Evolutionary conservation across 164 flowering plant species (phyloP).

Genomic region (Cinnamomum micranthum): DNA sequence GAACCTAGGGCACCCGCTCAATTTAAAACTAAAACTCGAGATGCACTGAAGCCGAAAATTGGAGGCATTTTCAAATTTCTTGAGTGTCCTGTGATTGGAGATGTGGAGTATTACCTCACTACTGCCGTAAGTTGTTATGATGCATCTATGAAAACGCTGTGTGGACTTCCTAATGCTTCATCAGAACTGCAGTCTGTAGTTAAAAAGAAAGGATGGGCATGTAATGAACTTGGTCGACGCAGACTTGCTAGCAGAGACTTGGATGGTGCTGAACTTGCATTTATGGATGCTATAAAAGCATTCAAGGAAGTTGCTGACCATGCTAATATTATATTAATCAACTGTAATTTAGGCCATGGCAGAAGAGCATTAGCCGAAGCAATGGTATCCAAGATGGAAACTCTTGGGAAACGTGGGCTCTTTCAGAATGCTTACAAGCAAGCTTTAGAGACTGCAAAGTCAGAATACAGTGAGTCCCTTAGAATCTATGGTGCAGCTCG

Average conservation of each 20-base stretch:
- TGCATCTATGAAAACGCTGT: conserved; percentile 61
- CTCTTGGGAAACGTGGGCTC: conserved; percentile 34
- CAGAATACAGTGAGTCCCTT: conserved; percentile 67
- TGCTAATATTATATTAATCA: conserved; percentile 70
- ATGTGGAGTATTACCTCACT: conserved; percentile 51
- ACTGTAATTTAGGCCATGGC: conserved; percentile 91
- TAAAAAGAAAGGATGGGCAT: conserved; percentile 93
- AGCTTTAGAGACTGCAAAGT: conserved; percentile 64
- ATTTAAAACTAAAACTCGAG: conserved; percentile 20
- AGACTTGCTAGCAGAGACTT: conserved; percentile 61
- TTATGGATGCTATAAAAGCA: conserved; percentile 77
- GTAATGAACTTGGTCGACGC: conserved; percentile 86
- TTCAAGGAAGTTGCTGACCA: conserved; percentile 75
- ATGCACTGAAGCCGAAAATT: conserved; percentile 33
- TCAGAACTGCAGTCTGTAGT: conserved; percentile 51
- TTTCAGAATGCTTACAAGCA: conserved; percentile 50
- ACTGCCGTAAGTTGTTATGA: conserved; percentile 68
- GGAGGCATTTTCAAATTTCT: conserved; percentile 90
- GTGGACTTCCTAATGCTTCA: conserved; percentile 42
- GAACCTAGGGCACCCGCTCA: conserved; percentile 14
- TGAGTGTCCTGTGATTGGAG: conserved; percentile 40
- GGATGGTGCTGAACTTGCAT: conserved; percentile 71
- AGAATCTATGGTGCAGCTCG: conserved; percentile 77
- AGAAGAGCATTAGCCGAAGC: conserved; percentile 90
- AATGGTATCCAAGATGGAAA: conserved; percentile 57